A percentile compares a stretch with the other conserved stretches of the same genome.
Evolutionary conservation across 2,329 filamentous ascomycete species (phyloP).

Genomic region (Colletotrichum magnum): DNA sequence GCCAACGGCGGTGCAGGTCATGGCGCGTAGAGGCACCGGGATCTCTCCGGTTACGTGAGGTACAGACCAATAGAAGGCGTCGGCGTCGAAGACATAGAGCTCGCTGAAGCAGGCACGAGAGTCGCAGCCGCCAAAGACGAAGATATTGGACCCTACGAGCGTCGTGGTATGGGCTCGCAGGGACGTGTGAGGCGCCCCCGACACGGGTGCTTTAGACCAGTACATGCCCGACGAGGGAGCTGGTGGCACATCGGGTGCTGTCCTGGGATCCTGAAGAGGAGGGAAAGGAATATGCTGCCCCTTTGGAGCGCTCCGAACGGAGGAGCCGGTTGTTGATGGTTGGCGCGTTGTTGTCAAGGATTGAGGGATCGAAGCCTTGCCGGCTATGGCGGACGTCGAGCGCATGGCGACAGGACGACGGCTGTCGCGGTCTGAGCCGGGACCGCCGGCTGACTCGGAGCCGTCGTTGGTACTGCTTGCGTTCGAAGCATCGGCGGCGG

Average conservation of each 20-base stretch:
- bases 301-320: constrained; percentile 47
- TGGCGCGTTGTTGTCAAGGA: constrained; percentile 35
- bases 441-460: constrained; percentile 45
- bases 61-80: constrained; percentile 78
- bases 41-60: constrained; percentile 76
- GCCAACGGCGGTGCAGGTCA: constrained; percentile 80
- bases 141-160: constrained; percentile 76
- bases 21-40: constrained; percentile 75
- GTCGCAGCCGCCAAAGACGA: constrained; percentile 79
- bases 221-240: constrained; percentile 81
- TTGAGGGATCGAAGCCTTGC: constrained; percentile 43
- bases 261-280: constrained; percentile 68
- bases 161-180: constrained; percentile 78
- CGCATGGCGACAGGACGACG: constrained; percentile 63
- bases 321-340: constrained; percentile 15
- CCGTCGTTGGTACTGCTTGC: constrained; percentile 41
- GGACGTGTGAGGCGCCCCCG: constrained; percentile 72
- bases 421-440: constrained; percentile 44
- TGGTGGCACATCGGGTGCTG: constrained; percentile 71
- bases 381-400: constrained; percentile 67
- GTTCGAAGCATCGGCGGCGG: constrained; percentile 42
- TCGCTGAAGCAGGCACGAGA: constrained; percentile 77
- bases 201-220: constrained; percentile 77
- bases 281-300: constrained; percentile 67
- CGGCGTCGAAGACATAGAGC: constrained; percentile 77